Percentiles rank a stretch among this genome's conserved stretches.
Evolutionary conservation across 164 flowering plant genomes (phyloP).

Genomic region (Vitis vinifera): DNA sequence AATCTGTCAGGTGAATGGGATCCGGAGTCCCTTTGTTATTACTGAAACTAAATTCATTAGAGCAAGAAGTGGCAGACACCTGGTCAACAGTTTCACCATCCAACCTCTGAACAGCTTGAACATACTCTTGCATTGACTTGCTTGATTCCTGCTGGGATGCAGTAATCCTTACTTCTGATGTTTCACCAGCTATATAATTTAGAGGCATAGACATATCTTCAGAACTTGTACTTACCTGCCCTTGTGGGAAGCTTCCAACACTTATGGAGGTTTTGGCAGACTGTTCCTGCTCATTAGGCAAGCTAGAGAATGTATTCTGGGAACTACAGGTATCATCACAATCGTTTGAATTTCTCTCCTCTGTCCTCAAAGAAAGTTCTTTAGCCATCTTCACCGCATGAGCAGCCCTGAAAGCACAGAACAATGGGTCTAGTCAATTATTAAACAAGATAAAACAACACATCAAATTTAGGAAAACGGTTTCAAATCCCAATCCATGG

Average conservation of each 20-base stretch:
- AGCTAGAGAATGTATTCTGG: constrained; percentile 80
- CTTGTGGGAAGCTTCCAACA: constrained; percentile 78
- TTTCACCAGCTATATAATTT: constrained; percentile 24
- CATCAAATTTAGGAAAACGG: neutral
- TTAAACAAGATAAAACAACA: neutral
- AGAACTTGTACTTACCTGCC: constrained; percentile 78
- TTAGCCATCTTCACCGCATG: constrained; percentile 84
- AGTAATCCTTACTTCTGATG: constrained; percentile 26
- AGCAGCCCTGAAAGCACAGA: constrained; percentile 67
- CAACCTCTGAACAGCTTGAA: constrained; percentile 24
- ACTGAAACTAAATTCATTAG: constrained; percentile 34
- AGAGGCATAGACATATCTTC: constrained; percentile 47
- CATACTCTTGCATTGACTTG: constrained; percentile 32
- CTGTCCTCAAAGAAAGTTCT: constrained; percentile 59
- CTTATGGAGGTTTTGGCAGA: constrained; percentile 75
- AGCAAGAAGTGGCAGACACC: constrained; percentile 47
- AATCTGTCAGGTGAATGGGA: constrained; percentile 43
- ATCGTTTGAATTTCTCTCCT: constrained; percentile 73
- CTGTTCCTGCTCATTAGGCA: constrained; percentile 84
- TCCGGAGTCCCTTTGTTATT: constrained; percentile 31
- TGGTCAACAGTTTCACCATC: constrained; percentile 53
- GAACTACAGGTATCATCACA: constrained; percentile 76
- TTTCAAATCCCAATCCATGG: neutral
- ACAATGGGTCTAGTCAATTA: neutral
- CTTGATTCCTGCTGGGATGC: constrained; percentile 29